These are phyloP conservation scores for Papiliotrema laurentii DNA, from an alignment of 1,284 basidiomycete genomes.

Conservation along the genomic window DNA sequence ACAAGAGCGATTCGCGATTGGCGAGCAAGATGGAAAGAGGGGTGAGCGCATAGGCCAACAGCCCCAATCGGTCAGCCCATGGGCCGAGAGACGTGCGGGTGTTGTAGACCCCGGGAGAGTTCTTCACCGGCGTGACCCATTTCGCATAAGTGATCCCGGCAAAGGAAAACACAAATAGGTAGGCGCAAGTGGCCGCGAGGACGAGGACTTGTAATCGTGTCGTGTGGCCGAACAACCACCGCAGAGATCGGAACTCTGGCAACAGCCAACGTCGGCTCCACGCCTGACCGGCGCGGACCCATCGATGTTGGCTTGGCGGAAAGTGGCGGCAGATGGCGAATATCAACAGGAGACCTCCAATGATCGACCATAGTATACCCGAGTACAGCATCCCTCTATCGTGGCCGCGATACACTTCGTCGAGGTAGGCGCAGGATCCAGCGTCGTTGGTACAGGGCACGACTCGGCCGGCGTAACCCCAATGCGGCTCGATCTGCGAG, in stretches of 20 bases:
- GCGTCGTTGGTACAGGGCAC: constrained; percentile 33
- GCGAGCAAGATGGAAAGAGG: constrained; percentile 31
- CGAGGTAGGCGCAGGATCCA: constrained; percentile 34
- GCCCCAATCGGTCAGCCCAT: constrained; percentile 25
- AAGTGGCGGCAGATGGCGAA: constrained; percentile 13
- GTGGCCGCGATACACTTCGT: constrained; percentile 29
- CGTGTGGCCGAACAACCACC: constrained; percentile 26
- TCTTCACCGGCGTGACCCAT: constrained; percentile 33
- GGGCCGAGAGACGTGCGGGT: constrained; percentile 26
- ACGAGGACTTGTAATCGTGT: constrained; percentile 27
- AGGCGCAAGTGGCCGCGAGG: constrained; percentile 13
- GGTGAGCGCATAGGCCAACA: constrained; percentile 32
- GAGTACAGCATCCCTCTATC: constrained; percentile 30
- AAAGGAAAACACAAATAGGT: constrained; percentile 30
- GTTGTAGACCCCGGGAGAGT: constrained; percentile 19
- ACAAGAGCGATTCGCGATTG: constrained; percentile 25
- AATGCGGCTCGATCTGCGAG: constrained; percentile 23
- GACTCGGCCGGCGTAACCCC: constrained; percentile 29
- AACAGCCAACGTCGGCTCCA: constrained; percentile 9
- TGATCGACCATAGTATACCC: constrained; percentile 26
- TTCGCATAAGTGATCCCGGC: constrained; percentile 25
- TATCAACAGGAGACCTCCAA: constrained; percentile 13
- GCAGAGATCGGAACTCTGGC: constrained; percentile 11
- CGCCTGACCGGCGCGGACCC: constrained; percentile 5
- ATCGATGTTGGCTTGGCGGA: not conserved